Evolutionary conservation across 495 filamentous ascomycete species (phyloP).

Genomic region (Penicillium ochrochloron): DNA sequence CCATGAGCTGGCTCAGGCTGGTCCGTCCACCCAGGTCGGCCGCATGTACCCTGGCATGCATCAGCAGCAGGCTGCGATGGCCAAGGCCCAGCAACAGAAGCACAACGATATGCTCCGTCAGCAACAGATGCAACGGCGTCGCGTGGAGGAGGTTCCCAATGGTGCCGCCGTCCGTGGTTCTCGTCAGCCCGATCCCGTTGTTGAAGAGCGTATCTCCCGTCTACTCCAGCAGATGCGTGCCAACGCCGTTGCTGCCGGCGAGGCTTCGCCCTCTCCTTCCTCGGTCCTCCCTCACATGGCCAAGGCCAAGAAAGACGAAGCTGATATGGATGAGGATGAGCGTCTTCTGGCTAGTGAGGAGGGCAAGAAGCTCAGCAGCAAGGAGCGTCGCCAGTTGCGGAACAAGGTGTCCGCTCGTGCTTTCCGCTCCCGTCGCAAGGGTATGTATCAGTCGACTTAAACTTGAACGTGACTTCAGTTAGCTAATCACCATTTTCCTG

Average conservation of each 20-base stretch:
- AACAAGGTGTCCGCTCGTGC: constrained; percentile 98
- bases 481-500: constrained; percentile 46
- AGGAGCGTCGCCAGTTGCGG: constrained; percentile 88
- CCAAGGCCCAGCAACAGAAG: constrained; percentile 72
- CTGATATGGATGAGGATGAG: constrained; percentile 99
- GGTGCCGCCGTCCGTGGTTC: constrained; percentile 45
- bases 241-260: constrained; percentile 59
- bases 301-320: constrained; percentile 83
- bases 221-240: constrained; percentile 84
- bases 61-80: constrained; percentile 82
- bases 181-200: constrained; percentile 65
- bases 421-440: constrained; percentile 94
- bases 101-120: constrained; percentile 67
- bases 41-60: constrained; percentile 90
- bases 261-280: constrained; percentile 50
- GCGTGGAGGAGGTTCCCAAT: constrained; percentile 34
- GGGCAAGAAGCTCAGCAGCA: constrained; percentile 94
- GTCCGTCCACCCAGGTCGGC: constrained; percentile 61
- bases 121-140: constrained; percentile 54
- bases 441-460: constrained; percentile 54
- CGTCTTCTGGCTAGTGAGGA: constrained; percentile 89
- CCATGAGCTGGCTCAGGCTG: constrained; percentile 52
- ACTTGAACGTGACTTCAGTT: neutral
- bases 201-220: constrained; percentile 85
- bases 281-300: constrained; percentile 53